Evolutionary conservation across 495 filamentous ascomycete genomes (phyloP).

Genomic region (Aspergillus sparsus): DNA sequence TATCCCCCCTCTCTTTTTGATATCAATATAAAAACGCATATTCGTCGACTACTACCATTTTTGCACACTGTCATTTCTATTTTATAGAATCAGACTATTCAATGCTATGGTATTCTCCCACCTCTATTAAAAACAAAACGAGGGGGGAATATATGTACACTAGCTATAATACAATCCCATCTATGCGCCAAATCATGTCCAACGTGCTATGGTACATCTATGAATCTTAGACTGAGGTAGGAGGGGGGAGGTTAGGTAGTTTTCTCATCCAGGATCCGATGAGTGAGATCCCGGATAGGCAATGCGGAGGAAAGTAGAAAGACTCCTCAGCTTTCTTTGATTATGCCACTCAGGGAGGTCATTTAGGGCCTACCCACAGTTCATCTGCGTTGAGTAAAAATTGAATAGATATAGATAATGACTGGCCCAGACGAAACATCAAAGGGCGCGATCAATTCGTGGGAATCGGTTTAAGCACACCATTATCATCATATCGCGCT

Average conservation of each 20-base stretch:
- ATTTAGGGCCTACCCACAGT: neutral
- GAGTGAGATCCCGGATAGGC: neutral
- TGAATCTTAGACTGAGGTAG: neutral
- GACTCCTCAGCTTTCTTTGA: neutral
- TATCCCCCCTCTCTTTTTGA: no score
- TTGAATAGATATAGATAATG: neutral
- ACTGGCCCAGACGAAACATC: neutral
- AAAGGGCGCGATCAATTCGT: constrained; percentile 18
- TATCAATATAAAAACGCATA: no score
- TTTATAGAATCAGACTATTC: no score
- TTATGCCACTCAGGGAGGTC: neutral
- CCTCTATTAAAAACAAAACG: no score
- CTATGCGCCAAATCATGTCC: constrained; percentile 9
- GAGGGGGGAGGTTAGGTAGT: constrained; percentile 10
- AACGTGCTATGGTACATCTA: constrained; percentile 14
- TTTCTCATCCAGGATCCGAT: neutral
- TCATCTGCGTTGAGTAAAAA: no score
- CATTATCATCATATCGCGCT: constrained; percentile 84
- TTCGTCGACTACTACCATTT: no score
- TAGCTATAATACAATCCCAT: constrained; percentile 16
- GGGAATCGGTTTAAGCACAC: constrained; percentile 52
- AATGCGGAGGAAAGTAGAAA: neutral
- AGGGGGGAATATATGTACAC: constrained; percentile 10
- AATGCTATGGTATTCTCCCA: no score
- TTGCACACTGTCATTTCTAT: no score